A percentile compares a stretch with the other conserved stretches of the same genome.
Conservation (phyloP, 495 filamentous ascomycete species). For the Copromyces sp. region DNA sequence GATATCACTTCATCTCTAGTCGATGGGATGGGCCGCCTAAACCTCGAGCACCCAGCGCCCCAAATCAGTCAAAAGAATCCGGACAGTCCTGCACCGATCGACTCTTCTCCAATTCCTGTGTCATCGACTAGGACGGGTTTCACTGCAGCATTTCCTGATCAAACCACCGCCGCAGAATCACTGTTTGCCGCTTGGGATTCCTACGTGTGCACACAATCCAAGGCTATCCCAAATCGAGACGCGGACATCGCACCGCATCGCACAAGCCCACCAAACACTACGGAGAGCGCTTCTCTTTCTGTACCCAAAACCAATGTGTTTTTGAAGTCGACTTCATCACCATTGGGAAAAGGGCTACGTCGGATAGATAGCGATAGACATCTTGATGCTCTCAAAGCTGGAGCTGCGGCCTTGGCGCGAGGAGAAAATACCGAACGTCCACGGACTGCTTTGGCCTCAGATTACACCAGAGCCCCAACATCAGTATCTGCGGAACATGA, state of each 20-base stretch:
- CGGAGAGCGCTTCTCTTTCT: neutral
- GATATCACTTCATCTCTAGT: neutral
- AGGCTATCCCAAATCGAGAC: neutral
- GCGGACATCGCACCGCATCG: neutral
- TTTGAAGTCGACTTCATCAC: neutral
- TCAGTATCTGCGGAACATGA: neutral
- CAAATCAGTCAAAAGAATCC: neutral
- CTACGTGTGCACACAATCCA: neutral
- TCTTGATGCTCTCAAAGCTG: neutral
- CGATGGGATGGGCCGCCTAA: neutral
- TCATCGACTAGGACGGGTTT: neutral
- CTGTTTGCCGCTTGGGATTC: neutral
- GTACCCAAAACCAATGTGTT: neutral
- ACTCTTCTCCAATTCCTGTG: neutral
- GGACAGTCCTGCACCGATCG: neutral
- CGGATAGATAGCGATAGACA: constrained; percentile 14
- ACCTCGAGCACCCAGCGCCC: neutral
- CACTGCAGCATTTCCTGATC: neutral
- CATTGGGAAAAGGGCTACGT: constrained; percentile 1
- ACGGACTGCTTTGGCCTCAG: neutral
- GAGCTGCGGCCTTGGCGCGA: neutral
- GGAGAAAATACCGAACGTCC: neutral
- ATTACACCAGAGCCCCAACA: neutral
- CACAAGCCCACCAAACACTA: neutral
- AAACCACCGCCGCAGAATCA: neutral